Percentiles rank a stretch among this genome's conserved stretches.
Evolutionary conservation across 768 basidiomycete species (phyloP).

Genomic region (Xanthoconium purpureum): DNA sequence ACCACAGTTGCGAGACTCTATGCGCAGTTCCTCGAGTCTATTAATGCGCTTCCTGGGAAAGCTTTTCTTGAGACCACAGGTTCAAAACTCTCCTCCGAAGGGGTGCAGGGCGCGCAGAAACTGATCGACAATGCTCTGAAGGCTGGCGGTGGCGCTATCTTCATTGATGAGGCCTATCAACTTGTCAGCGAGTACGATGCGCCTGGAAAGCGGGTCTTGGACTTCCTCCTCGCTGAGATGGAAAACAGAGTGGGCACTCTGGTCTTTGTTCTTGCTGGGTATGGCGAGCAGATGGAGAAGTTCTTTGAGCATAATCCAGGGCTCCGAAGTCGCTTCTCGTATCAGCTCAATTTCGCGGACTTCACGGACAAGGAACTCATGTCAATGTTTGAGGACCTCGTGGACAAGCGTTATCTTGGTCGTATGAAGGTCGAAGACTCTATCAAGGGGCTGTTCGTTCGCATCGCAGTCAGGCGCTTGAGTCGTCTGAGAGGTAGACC

Average conservation of each 20-base stretch:
- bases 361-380: constrained; percentile 58
- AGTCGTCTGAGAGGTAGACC: constrained; percentile 24
- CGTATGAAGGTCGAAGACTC: constrained; percentile 57
- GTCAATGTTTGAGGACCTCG: constrained; percentile 47
- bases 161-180: constrained; percentile 74
- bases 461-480: constrained; percentile 30
- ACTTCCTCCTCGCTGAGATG: constrained; percentile 73
- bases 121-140: constrained; percentile 43
- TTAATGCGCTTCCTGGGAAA: constrained; percentile 50
- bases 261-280: constrained; percentile 71
- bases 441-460: constrained; percentile 47
- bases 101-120: constrained; percentile 35
- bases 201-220: constrained; percentile 57
- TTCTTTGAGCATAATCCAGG: constrained; percentile 80
- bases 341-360: constrained; percentile 55
- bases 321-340: constrained; percentile 63
- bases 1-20: constrained; percentile 48
- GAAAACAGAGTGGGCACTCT: constrained; percentile 63
- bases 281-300: constrained; percentile 69
- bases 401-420: constrained; percentile 47
- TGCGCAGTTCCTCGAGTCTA: constrained; percentile 57
- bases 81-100: constrained; percentile 53
- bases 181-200: constrained; percentile 39
- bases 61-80: constrained; percentile 64
- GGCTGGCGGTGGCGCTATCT: constrained; percentile 62